phyloP scores from a whole-genome alignment of 2,329 filamentous ascomycete genomes.

The Pyrenophora seminiperda region DNA sequence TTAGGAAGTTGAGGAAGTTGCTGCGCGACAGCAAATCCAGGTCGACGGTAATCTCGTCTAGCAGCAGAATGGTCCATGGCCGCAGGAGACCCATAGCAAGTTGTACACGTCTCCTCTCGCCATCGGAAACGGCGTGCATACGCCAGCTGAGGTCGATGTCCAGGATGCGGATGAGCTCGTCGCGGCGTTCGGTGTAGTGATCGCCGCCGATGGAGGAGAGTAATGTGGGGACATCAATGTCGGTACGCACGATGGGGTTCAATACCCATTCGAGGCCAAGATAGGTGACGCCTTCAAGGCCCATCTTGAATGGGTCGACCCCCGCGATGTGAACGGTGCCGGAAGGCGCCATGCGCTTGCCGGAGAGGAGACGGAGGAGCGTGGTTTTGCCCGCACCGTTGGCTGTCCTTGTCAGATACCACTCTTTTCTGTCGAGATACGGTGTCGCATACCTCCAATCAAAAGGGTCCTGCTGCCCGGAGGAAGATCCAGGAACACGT shows the following conservation, averaged over 20 bases:
- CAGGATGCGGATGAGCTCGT: slow-evolving; percentile 84
- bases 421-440: not conserved
- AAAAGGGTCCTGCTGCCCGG: slow-evolving; percentile 84
- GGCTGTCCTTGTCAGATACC: slow-evolving; percentile 55
- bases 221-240: slow-evolving; percentile 88
- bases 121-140: slow-evolving; percentile 94
- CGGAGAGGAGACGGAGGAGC: slow-evolving; percentile 88
- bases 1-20: slow-evolving; percentile 85
- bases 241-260: slow-evolving; percentile 92
- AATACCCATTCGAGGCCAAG: slow-evolving; percentile 97
- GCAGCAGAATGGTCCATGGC: slow-evolving; percentile 86
- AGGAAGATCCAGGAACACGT: slow-evolving; percentile 78
- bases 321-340: slow-evolving; percentile 77
- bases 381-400: slow-evolving; percentile 98
- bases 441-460: slow-evolving; percentile 69
- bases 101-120: slow-evolving; percentile 88
- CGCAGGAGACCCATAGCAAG: slow-evolving; percentile 92
- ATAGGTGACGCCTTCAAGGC: slow-evolving; percentile 93
- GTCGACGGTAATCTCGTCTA: slow-evolving; percentile 98
- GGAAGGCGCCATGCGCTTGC: slow-evolving; percentile 86
- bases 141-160: slow-evolving; percentile 93
- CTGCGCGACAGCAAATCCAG: slow-evolving; percentile 83
- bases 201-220: slow-evolving; percentile 85
- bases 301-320: slow-evolving; percentile 88
- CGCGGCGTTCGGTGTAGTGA: slow-evolving; percentile 77